Conservation (phyloP, 208 protist genomes). For the Crithidia sp. region DNA sequence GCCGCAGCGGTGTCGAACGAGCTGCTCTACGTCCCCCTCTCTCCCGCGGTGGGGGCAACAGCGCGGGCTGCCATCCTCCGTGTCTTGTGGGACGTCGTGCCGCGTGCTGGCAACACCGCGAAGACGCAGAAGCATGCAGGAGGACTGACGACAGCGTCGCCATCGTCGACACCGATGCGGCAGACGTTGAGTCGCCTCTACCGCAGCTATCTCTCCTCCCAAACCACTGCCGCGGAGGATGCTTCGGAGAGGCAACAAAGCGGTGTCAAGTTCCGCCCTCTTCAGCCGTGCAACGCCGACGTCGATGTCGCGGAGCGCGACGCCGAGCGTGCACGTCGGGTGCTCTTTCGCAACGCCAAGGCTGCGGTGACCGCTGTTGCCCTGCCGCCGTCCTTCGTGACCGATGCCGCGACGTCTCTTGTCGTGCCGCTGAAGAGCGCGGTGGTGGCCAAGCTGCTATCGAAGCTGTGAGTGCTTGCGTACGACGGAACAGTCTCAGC, state of each 20-base stretch:
- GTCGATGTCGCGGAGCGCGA: background rate
- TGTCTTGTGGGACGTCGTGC: slow-evolving; percentile 32
- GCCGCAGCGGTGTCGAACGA: slow-evolving; percentile 32
- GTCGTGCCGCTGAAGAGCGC: background rate
- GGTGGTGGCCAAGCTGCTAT: slow-evolving; percentile 8
- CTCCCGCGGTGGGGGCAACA: slow-evolving; percentile 14
- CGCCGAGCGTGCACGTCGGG: background rate
- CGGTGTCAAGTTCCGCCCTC: background rate
- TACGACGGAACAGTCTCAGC: background rate
- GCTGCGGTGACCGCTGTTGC: background rate
- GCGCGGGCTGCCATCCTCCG: slow-evolving; percentile 25
- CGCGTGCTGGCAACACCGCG: slow-evolving; percentile 2
- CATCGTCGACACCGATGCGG: slow-evolving; percentile 5
- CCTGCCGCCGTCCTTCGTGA: slow-evolving; percentile 13
- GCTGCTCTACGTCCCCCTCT: slow-evolving; percentile 51
- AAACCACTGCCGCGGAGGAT: background rate
- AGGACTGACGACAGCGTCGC: background rate
- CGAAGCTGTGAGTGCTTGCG: slow-evolving; percentile 28
- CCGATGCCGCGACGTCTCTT: slow-evolving; percentile 12
- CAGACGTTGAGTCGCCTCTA: slow-evolving; percentile 11
- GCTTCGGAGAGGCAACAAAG: background rate
- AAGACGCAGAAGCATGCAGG: background rate
- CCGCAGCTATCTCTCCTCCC: background rate
- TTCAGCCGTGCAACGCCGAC: background rate
- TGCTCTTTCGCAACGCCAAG: slow-evolving; percentile 7